Conservation (phyloP, 169 alveolate genomes). For the Plasmodium adleri region DNA sequence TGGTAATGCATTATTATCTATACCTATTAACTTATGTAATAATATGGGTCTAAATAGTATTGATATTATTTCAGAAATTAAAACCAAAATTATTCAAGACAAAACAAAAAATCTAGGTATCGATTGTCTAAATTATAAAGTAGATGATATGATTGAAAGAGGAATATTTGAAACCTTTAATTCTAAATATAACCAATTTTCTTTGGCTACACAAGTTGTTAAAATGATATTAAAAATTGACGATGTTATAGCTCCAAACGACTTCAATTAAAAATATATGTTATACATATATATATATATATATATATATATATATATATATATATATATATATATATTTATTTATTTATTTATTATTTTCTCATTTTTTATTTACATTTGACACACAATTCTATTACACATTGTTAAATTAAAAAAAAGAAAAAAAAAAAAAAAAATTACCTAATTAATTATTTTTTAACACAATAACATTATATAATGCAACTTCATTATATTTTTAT, state of each 20-base stretch:
- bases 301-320: slow-evolving; percentile 8
- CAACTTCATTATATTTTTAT: too few species aligned
- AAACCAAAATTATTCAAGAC: slow-evolving; percentile 90
- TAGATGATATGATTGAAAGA: slow-evolving; percentile 92
- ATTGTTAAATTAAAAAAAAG: too few species aligned
- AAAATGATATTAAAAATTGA: slow-evolving; percentile 99
- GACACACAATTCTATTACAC: too few species aligned
- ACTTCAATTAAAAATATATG: slow-evolving; percentile 28
- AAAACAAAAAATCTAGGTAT: slow-evolving; percentile 93
- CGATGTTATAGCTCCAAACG: slow-evolving; percentile 93
- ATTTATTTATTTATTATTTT: too few species aligned
- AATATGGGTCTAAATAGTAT: slow-evolving; percentile 96
- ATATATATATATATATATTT: background rate
- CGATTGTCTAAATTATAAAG: slow-evolving; percentile 91
- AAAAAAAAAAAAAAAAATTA: too few species aligned
- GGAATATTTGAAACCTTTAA: slow-evolving; percentile 95
- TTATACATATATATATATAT: slow-evolving; percentile 6
- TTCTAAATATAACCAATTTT: slow-evolving; percentile 95
- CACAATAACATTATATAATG: too few species aligned
- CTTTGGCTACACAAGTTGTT: slow-evolving; percentile 98
- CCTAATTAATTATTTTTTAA: too few species aligned
- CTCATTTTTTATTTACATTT: too few species aligned
- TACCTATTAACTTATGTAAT: slow-evolving; percentile 97
- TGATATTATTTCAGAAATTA: slow-evolving; percentile 94
- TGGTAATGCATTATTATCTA: slow-evolving; percentile 97